These are phyloP conservation scores for Agaricus bisporus DNA, from an alignment of 768 basidiomycete genomes.

Conservation along the genomic window DNA sequence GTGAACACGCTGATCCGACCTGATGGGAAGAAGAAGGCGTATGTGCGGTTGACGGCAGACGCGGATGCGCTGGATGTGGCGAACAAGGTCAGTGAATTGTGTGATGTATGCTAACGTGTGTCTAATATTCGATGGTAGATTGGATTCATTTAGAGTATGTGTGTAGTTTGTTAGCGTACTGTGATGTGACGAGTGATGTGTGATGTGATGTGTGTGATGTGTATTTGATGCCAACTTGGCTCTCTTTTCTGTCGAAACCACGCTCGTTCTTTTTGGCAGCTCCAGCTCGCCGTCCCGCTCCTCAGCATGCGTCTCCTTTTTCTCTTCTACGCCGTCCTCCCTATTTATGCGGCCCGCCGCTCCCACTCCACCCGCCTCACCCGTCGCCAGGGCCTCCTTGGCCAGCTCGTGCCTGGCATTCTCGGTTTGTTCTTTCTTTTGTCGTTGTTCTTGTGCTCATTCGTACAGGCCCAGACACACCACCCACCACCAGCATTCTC, in stretches of 20 bases:
- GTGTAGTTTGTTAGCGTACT: no score
- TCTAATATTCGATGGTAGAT: slow-evolving; percentile 44
- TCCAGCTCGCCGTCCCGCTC: slow-evolving; percentile 21
- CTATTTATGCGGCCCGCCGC: slow-evolving; percentile 32
- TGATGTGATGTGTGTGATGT: background rate
- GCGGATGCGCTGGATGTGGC: slow-evolving; percentile 96
- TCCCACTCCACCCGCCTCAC: slow-evolving; percentile 25
- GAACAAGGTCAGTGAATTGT: slow-evolving; percentile 66
- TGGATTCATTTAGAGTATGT: slow-evolving; percentile 86
- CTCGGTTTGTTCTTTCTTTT: background rate
- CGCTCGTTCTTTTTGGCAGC: slow-evolving; percentile 34
- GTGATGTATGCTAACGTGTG: background rate
- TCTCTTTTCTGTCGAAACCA: slow-evolving; percentile 15
- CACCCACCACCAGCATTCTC: slow-evolving; percentile 1
- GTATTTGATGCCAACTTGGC: slow-evolving; percentile 10
- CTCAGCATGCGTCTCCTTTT: slow-evolving; percentile 24
- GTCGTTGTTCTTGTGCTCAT: background rate
- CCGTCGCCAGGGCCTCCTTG: slow-evolving; percentile 7
- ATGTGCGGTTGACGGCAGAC: slow-evolving; percentile 91
- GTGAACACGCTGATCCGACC: slow-evolving; percentile 99
- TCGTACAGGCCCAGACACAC: background rate
- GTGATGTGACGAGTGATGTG: no score
- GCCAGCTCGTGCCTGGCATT: background rate
- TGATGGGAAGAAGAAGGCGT: slow-evolving; percentile 99
- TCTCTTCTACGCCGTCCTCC: slow-evolving; percentile 19